Base-by-base conservation (phyloP, 177 flowering plant species). In the Viscum album region DNA sequence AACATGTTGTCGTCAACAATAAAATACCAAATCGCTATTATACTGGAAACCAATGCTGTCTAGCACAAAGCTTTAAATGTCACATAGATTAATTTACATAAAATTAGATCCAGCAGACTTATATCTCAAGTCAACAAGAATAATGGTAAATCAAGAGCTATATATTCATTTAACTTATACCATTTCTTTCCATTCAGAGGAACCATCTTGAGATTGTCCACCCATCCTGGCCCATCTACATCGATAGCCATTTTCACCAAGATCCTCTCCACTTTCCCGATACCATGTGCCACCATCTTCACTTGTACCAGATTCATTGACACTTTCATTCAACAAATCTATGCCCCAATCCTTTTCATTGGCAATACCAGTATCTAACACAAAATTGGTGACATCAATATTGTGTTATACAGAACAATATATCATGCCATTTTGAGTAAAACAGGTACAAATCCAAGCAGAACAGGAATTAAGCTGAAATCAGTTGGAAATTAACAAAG, bases 171-270 rank as follows among this genome's bases (percentile, higher is more conserved):
- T 37, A n/a, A n/a, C n/a, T n/a, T n/a, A 47, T 88, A 93, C 98
- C 88, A 77, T 88, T 82, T 93, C 98, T 83, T 86, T 87, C 98
- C 97, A 93, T 74, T 91, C 84, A 15, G 92, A 86, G 61, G 89
- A 81, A 78, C 86, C 88, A 76, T 88, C 92, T 41, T 71, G 67
- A 68, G 82, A 78, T 72, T 74, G 84, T 71, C 98, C 97, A 69
- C 96, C 96, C 98, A 93, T 93, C 75, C 85, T 88, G 54, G 91
- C 77, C 98, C 98, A 93, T 67, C 97, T 83, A 78, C 94, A 86
- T 78, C 95, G 79, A 76, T 85, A 89, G 69, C 98, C 98, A 82
- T 93, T 88, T 13, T 88, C 90, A 26, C 90, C 90, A 43, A 87
- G 79, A 62, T 88, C 92, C 71, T 88, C 95, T 58, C 89, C 95